These are phyloP conservation scores for Myxozyma kluyveri DNA, from an alignment of 805 yeast genomes.

Conservation along the genomic window DNA sequence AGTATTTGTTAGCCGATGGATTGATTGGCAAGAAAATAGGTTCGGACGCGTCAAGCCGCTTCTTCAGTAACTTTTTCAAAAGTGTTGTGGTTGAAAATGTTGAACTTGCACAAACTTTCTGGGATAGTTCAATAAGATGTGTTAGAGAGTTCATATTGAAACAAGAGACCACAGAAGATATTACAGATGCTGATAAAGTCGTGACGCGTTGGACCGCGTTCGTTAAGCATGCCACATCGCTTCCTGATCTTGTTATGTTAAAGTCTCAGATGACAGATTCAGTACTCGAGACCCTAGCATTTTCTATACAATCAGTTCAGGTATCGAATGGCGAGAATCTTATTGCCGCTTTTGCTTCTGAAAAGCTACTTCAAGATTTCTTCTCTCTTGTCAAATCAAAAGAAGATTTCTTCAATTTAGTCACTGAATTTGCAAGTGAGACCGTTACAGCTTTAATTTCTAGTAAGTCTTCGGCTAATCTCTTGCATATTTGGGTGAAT, in stretches of 20 bases:
- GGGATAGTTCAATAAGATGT: constrained; percentile 2
- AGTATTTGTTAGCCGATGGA: constrained; percentile 1
- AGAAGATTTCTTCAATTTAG: neutral
- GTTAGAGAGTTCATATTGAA: neutral
- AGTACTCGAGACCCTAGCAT: neutral
- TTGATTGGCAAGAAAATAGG: constrained; percentile 14
- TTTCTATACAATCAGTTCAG: neutral
- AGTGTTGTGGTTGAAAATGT: constrained; percentile 13
- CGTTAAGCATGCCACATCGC: constrained; percentile 4
- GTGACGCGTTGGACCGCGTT: constrained; percentile 9
- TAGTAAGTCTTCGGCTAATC: constrained; percentile 5
- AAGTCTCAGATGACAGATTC: constrained; percentile 4
- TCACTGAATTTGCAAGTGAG: constrained; percentile 13
- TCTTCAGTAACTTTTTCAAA: constrained; percentile 9
- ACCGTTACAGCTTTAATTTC: constrained; percentile 10
- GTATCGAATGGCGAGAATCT: neutral
- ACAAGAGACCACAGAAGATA: neutral
- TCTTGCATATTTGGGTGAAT: constrained; percentile 17
- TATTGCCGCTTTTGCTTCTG: constrained; percentile 5
- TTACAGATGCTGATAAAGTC: neutral
- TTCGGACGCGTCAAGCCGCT: constrained; percentile 12
- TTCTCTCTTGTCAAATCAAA: neutral
- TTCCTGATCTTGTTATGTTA: constrained; percentile 10
- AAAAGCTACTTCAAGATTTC: constrained; percentile 11
- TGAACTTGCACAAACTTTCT: constrained; percentile 8